Conservation (phyloP, 345 rosid genomes). For the Citrus trifoliata region DNA sequence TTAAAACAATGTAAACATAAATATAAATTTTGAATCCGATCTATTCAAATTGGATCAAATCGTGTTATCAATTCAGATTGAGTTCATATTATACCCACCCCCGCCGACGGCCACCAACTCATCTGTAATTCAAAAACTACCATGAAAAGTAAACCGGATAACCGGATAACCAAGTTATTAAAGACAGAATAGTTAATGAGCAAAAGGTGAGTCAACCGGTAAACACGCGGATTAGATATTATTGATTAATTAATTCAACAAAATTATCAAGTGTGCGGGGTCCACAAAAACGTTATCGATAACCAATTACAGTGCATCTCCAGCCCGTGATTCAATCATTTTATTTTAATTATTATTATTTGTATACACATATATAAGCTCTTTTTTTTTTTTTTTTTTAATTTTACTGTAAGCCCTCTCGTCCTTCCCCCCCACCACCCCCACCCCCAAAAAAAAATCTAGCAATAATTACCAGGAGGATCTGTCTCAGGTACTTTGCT, state of each 20-base stretch:
- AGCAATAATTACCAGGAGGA: conserved; percentile 14
- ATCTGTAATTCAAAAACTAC: no score
- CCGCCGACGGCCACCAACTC: no score
- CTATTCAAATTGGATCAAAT: no score
- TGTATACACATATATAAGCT: background rate
- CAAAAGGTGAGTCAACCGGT: background rate
- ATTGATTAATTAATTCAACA: background rate
- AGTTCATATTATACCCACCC: no score
- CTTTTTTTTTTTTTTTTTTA: background rate
- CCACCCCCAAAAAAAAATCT: background rate
- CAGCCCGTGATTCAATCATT: background rate
- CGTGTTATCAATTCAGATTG: no score
- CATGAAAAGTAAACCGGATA: background rate
- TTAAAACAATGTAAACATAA: no score
- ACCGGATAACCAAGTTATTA: background rate
- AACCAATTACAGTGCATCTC: background rate
- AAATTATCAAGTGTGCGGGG: conserved; percentile 2
- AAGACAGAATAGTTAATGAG: background rate
- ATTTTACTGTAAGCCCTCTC: background rate
- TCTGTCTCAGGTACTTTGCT: conserved; percentile 5
- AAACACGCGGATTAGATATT: background rate
- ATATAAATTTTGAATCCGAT: no score
- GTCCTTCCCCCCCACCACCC: no score
- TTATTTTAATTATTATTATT: background rate
- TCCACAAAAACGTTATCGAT: background rate